Evolutionary conservation across 2,329 filamentous ascomycete genomes (phyloP).

Genomic region (Colletotrichum lupini): DNA sequence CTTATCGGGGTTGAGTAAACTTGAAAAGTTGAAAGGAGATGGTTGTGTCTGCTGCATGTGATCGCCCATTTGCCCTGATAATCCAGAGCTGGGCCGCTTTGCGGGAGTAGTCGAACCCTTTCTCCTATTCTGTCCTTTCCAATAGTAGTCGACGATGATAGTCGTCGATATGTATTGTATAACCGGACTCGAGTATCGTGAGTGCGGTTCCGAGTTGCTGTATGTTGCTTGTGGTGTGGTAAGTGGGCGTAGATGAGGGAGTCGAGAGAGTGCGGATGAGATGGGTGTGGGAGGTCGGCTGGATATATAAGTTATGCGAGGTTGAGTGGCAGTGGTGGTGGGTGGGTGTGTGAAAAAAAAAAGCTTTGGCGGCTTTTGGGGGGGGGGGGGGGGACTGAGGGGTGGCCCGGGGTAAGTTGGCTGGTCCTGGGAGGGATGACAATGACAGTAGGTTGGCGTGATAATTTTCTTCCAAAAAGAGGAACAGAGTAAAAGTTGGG

Average conservation of each 20-base stretch:
- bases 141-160: neutral
- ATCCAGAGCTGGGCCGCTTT: conserved; percentile 15
- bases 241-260: neutral
- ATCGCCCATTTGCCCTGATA: conserved; percentile 50
- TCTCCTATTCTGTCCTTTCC: neutral
- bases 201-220: neutral
- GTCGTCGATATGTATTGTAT: neutral
- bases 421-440: conserved; percentile 30
- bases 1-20: conserved; percentile 73
- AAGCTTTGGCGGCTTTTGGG: conserved; percentile 32
- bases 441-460: conserved; percentile 34
- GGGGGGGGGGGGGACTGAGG: conserved; percentile 17
- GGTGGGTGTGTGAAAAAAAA: neutral
- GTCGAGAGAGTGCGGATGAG: neutral
- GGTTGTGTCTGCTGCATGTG: conserved; percentile 79
- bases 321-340: conserved; percentile 12
- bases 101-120: neutral
- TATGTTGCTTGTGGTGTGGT: neutral
- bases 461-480: conserved; percentile 33
- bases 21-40: conserved; percentile 80
- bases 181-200: conserved; percentile 3
- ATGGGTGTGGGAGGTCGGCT: conserved; percentile 13
- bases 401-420: conserved; percentile 20
- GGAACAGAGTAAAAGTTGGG: conserved; percentile 20
- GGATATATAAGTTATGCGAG: conserved; percentile 29